phyloP scores from a whole-genome alignment of 108 stramenopile genomes.

The Cyclotella cryptica region DNA sequence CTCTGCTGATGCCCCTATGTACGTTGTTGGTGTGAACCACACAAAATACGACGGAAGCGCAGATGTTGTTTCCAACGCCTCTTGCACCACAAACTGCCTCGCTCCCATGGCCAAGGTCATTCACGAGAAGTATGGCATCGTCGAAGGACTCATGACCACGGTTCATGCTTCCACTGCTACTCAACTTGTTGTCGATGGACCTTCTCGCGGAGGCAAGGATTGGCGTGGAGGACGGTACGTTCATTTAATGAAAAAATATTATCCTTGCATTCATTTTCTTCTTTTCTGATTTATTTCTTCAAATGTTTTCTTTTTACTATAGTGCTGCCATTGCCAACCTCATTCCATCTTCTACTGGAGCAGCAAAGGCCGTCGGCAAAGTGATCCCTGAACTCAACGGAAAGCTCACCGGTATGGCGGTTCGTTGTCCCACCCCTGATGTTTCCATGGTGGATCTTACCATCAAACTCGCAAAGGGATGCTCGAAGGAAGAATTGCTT shows the following conservation, averaged over 20 bases:
- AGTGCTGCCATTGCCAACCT: constrained; percentile 83
- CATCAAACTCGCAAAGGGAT: constrained; percentile 88
- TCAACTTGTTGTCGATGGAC: constrained; percentile 97
- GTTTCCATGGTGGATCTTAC: constrained; percentile 98
- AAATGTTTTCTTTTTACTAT: constrained; percentile 17
- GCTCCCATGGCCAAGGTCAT: constrained; percentile 98
- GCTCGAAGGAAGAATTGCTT: constrained; percentile 86
- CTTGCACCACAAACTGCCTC: constrained; percentile 99
- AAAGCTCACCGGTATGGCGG: constrained; percentile 96
- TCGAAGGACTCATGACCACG: constrained; percentile 99
- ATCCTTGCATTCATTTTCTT: background rate
- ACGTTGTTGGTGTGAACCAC: constrained; percentile 99
- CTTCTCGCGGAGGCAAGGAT: constrained; percentile 91
- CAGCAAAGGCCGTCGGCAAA: constrained; percentile 97
- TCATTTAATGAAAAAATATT: background rate
- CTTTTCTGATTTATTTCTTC: constrained; percentile 1
- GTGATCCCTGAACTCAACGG: constrained; percentile 96
- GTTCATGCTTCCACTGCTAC: constrained; percentile 98
- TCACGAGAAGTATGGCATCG: constrained; percentile 95
- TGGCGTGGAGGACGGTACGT: constrained; percentile 74
- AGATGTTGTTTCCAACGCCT: constrained; percentile 96
- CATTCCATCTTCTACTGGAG: constrained; percentile 93
- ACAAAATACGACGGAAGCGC: constrained; percentile 74
- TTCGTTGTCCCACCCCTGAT: constrained; percentile 88
- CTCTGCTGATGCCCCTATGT: constrained; percentile 97